Percentiles rank a stretch among this genome's conserved stretches.
Conservation (phyloP, 345 rosid species). For the Salix exigua region DNA sequence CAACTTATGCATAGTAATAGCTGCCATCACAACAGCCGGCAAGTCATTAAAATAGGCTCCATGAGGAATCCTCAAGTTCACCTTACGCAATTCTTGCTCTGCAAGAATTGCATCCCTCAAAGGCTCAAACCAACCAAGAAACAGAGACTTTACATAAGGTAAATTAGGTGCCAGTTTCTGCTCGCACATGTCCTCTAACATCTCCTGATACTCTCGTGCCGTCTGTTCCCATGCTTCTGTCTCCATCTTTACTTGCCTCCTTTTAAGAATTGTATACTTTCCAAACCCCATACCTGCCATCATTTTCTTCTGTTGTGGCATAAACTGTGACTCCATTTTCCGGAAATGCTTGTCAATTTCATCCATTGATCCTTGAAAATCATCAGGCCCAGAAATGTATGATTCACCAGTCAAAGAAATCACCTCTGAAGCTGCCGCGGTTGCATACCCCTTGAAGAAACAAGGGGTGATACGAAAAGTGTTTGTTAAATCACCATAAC, state of each 20-base stretch:
- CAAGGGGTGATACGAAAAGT: conserved; percentile 13
- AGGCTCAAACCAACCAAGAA: conserved; percentile 98
- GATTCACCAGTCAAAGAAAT: conserved; percentile 61
- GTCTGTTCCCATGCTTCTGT: conserved; percentile 92
- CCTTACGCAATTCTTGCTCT: conserved; percentile 55
- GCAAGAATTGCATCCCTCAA: conserved; percentile 68
- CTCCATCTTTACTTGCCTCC: conserved; percentile 76
- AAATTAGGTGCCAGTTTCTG: conserved; percentile 93
- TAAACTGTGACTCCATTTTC: conserved; percentile 22
- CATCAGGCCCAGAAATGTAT: conserved; percentile 68
- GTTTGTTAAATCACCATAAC: conserved; percentile 11
- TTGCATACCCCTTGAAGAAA: conserved; percentile 38
- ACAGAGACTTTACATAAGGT: conserved; percentile 78
- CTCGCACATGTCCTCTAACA: conserved; percentile 83
- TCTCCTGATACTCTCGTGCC: conserved; percentile 78
- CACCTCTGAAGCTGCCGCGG: conserved; percentile 54
- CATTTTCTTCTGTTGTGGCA: conserved; percentile 38
- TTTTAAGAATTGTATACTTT: conserved; percentile 49
- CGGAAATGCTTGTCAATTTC: conserved; percentile 41
- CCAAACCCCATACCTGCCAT: conserved; percentile 52
- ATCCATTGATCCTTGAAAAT: conserved; percentile 48
- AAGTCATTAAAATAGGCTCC: conserved; percentile 50
- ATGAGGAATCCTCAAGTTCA: conserved; percentile 37
- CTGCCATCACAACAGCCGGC: conserved; percentile 89
- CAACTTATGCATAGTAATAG: conserved; percentile 88